Conservation (phyloP, 1,284 basidiomycete genomes). For the Sporisorium sorghi region DNA sequence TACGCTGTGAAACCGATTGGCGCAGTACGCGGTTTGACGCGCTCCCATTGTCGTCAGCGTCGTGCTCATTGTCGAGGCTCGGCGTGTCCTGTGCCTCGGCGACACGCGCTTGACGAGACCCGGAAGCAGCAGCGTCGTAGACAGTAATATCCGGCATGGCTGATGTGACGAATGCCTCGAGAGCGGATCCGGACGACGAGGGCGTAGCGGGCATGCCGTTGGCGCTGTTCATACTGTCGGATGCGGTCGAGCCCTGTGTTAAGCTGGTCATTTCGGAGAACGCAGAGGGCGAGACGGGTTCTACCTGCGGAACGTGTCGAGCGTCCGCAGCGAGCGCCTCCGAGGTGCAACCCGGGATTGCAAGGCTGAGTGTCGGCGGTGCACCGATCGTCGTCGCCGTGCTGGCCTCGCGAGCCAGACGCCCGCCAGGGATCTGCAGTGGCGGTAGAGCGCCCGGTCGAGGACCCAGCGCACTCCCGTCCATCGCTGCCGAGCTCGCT, state of each 20-base stretch:
- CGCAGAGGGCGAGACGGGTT: conserved; percentile 44
- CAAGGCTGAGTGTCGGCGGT: conserved; percentile 1
- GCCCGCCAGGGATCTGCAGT: conserved; percentile 20
- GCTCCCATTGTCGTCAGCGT: neutral
- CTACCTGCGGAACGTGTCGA: conserved; percentile 6
- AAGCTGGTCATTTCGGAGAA: conserved; percentile 48
- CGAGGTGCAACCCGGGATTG: neutral
- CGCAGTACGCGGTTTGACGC: conserved; percentile 12
- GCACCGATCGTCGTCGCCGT: conserved; percentile 8
- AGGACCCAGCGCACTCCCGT: conserved; percentile 11
- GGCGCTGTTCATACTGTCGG: conserved; percentile 34
- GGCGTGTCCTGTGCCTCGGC: neutral
- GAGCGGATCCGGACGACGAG: conserved; percentile 17
- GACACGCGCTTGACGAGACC: neutral
- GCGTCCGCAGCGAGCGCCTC: conserved; percentile 9
- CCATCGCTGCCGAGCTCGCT: conserved; percentile 4
- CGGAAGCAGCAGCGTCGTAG: conserved; percentile 2
- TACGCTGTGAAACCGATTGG: conserved; percentile 19
- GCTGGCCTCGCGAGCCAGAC: conserved; percentile 14
- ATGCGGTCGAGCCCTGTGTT: conserved; percentile 42
- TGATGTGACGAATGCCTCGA: conserved; percentile 19
- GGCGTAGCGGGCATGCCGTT: conserved; percentile 39
- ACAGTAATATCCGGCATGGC: neutral
- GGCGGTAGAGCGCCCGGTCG: conserved; percentile 25
- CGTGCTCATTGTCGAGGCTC: neutral